Conservation (phyloP, 306 rosid genomes). For the Cucumis hystrix region DNA sequence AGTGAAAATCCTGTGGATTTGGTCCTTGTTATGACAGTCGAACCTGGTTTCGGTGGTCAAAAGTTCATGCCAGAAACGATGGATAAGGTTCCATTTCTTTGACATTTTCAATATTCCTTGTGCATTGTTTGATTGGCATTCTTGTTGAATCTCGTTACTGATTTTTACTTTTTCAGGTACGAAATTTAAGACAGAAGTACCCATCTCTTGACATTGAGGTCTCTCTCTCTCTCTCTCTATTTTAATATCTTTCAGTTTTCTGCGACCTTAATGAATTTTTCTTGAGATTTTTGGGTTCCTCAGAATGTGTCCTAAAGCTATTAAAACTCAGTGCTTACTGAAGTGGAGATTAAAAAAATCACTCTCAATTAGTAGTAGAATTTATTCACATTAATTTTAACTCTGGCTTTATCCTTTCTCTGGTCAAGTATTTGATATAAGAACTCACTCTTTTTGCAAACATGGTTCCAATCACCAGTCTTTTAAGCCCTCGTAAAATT, state of each 20-base stretch:
- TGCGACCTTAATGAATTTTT: neutral
- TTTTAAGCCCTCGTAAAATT: neutral
- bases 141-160: neutral
- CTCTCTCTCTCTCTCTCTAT: slow-evolving; percentile 1
- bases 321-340: neutral
- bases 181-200: slow-evolving; percentile 65
- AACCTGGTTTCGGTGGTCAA: slow-evolving; percentile 98
- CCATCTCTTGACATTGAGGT: slow-evolving; percentile 92
- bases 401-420: neutral
- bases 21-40: slow-evolving; percentile 99
- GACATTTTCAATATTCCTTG: neutral
- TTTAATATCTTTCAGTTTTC: slow-evolving; percentile 2
- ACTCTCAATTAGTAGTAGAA: neutral
- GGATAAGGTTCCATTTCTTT: slow-evolving; percentile 51
- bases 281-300: neutral
- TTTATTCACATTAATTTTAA: neutral
- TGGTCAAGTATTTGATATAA: neutral
- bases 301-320: neutral
- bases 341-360: neutral
- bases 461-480: neutral
- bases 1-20: slow-evolving; percentile 74
- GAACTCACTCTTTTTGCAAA: neutral
- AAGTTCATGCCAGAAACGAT: slow-evolving; percentile 83
- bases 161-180: slow-evolving; percentile 43
- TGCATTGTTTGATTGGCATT: neutral